Evolutionary conservation across 2,329 filamentous ascomycete genomes (phyloP).

Genomic region (Colletotrichum agaves): DNA sequence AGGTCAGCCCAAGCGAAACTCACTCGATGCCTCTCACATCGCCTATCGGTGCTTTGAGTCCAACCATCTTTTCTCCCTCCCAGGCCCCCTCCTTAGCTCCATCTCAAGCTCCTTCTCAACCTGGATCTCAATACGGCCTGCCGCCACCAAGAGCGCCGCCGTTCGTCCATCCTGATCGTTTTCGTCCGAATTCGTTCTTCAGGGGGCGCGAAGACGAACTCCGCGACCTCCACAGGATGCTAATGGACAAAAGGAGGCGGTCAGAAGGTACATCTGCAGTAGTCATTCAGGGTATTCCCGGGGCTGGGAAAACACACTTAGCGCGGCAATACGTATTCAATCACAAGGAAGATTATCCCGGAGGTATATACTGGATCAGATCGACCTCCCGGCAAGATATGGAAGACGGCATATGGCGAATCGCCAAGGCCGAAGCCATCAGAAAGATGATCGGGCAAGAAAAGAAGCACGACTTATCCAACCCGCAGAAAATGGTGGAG

Average conservation of each 20-base stretch:
- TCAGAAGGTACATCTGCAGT: slow-evolving; percentile 70
- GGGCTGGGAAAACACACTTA: slow-evolving; percentile 76
- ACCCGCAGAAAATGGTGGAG: slow-evolving; percentile 61
- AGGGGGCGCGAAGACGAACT: slow-evolving; percentile 69
- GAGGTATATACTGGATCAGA: slow-evolving; percentile 77
- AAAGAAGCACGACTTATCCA: slow-evolving; percentile 47
- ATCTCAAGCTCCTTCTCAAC: background rate
- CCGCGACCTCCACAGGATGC: slow-evolving; percentile 65
- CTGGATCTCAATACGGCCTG: background rate
- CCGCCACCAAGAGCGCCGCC: slow-evolving; percentile 38
- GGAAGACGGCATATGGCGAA: slow-evolving; percentile 72
- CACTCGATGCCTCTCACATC: background rate
- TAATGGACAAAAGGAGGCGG: slow-evolving; percentile 66
- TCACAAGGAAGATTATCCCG: slow-evolving; percentile 68
- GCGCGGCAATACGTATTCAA: slow-evolving; percentile 74
- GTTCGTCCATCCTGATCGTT: slow-evolving; percentile 63
- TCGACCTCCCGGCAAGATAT: slow-evolving; percentile 69
- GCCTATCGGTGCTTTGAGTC: background rate
- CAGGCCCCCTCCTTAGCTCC: no score
- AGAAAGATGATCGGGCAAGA: slow-evolving; percentile 54
- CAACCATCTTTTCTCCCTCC: background rate
- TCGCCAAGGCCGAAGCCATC: slow-evolving; percentile 67
- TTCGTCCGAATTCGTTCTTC: slow-evolving; percentile 72
- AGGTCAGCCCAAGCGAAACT: background rate
- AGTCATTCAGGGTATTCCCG: slow-evolving; percentile 71